Conservation (phyloP, 2,329 filamentous ascomycete genomes). For the Pleomassaria siparia region DNA sequence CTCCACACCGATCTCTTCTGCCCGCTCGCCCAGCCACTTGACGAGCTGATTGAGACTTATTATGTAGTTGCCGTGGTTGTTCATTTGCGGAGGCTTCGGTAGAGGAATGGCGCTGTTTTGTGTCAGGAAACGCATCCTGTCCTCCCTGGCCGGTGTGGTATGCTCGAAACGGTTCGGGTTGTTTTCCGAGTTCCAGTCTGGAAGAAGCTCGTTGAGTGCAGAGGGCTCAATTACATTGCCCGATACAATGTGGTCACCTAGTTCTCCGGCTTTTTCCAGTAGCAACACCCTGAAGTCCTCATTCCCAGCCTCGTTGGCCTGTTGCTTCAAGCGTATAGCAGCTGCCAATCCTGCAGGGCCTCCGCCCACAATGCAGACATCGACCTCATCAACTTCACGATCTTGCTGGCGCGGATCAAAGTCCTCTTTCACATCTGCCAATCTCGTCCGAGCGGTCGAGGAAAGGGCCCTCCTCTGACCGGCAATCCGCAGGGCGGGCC, state of each 20-base stretch:
- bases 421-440: conserved; percentile 39
- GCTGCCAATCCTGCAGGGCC: conserved; percentile 92
- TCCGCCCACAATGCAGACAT: conserved; percentile 94
- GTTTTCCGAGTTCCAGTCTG: conserved; percentile 87
- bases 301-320: conserved; percentile 91
- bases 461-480: conserved; percentile 42
- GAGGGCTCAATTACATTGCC: conserved; percentile 92
- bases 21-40: conserved; percentile 92
- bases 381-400: conserved; percentile 88
- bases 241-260: conserved; percentile 93
- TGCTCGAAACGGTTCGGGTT: conserved; percentile 87
- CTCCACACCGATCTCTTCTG: conserved; percentile 95
- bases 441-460: conserved; percentile 30
- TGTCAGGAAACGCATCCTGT: conserved; percentile 94
- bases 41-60: conserved; percentile 92
- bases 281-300: conserved; percentile 93
- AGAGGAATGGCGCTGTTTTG: conserved; percentile 76
- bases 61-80: conserved; percentile 97
- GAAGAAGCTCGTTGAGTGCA: conserved; percentile 85
- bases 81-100: conserved; percentile 93
- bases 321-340: conserved; percentile 91
- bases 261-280: conserved; percentile 91
- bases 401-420: conserved; percentile 62
- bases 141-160: conserved; percentile 78
- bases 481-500: conserved; percentile 39